Evolutionary conservation across 192 early-diverging fungal species (phyloP), one percentile per base, ranked within the genome.

Genomic region (Umbelopsis ramanniana): DNA sequence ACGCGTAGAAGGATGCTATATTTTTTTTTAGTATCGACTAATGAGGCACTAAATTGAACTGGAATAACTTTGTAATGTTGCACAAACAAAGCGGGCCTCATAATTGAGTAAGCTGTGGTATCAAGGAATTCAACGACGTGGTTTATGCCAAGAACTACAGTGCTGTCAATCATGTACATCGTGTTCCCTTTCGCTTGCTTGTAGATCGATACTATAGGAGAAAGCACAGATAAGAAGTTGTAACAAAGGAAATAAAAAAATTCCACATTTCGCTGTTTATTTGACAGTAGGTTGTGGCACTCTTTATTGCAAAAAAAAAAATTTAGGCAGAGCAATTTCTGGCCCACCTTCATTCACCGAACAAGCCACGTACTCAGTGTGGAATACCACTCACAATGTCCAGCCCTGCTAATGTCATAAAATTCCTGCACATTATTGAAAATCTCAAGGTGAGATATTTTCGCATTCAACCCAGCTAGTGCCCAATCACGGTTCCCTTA

Each of bases 401-500:
- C 3, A 75, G 70, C 66, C 74, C 74, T 67, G 52, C 26, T 47
- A 78, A 67, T 74, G 80, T 87, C 5, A 80, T 90, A 29, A 81
- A 91, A 37, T 96, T 96, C 82, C 81, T 96, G n/a, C 91, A 89
- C 52, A 86, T 89, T 45, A 87, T 93, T 33, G 92, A 93, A 68
- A 89, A 89, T 19, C 83, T 96, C n/a, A 96, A 96, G 84, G 90
- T 89, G 85, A 67, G 14, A 72, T 46, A n/a, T 37, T 0, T 23
- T 17, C 1, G 12, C 14, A 68, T 38, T 38, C 9, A n/a, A n/a
- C n/a, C n/a, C n/a, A 22, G 19, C 50, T 1, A 29, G 38, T 17
- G 17, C 14, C 24, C 7, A 17, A 66, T 24, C 46, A 24, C 21
- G 35, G 22, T 23, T 46, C 1, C 46, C 29, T 26, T 66, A 8